Base-by-base conservation (phyloP, 768 basidiomycete genomes). In the Asterophora lycoperdoides region DNA sequence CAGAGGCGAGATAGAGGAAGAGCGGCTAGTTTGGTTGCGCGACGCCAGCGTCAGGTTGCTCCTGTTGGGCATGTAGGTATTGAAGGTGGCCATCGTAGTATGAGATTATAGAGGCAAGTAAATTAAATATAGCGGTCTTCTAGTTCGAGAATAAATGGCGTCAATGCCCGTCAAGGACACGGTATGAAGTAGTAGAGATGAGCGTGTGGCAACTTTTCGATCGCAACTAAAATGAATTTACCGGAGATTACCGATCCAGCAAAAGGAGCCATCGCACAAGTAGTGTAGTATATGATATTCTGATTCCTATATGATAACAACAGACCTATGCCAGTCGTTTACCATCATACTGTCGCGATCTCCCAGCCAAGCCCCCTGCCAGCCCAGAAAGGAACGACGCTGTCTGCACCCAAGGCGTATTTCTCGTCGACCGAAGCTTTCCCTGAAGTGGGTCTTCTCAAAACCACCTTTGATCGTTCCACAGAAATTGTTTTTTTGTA, bases 341-440 rank as follows among this genome's bases (percentile, higher is more conserved):
- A 29, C 28, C 5, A 10, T 43, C 41, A 43, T 11, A 29, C 20
- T 38, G 61, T 60, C 13, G 60, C 65, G 52, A 84, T 73, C 62
- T 79, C 74, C 93, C 94, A 98, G 8, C 71, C 72, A 29, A 98
- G 67, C 53, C 78, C 71, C 67, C 82, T 88, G 10, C 92, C 94
- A 8, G 86, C 81, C 87, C 89, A 89, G 69, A 97, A 95, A 7
- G 94, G 90, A 35, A 88, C 77, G 1, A 95, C 76, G 20, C 59
- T 73, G 23, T 80, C 76, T 17, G 72, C 69, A 13, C 70, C 76
- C 39, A 70, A 58, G 29, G 62, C 60, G 65, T 79, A 87, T n/a
- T 59, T 62, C 34, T 73, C 74, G 30, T 75, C 74, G 5, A 87
- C 71, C 6, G 64, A 51, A 44, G 61, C 60, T 1, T 60, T 67